Conservation (phyloP, 805 yeast species). For the Candida nitratophila region DNA sequence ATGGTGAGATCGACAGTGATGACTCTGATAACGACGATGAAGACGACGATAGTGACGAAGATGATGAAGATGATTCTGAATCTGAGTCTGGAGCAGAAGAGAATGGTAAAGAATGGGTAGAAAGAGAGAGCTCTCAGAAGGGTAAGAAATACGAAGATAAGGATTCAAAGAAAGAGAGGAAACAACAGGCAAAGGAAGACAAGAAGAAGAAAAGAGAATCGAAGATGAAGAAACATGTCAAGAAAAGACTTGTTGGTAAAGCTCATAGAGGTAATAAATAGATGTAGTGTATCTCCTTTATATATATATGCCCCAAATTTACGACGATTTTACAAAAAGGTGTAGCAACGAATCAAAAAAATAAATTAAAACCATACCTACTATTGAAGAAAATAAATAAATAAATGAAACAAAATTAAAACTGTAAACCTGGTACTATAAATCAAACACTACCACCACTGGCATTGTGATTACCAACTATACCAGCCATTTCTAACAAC, state of each 20-base stretch:
- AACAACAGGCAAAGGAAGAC: conserved; percentile 68
- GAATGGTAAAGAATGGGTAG: conserved; percentile 34
- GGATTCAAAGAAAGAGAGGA: conserved; percentile 68
- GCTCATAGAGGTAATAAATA: conserved; percentile 15
- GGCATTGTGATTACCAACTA: conserved; percentile 36
- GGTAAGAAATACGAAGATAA: conserved; percentile 80
- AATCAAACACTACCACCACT: conserved; percentile 43
- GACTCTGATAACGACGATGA: conserved; percentile 23
- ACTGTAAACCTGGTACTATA: too few species aligned
- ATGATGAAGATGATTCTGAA: conserved; percentile 23
- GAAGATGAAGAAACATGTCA: conserved; percentile 76
- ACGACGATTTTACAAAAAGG: too few species aligned
- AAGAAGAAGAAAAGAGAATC: conserved; percentile 73
- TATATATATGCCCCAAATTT: too few species aligned
- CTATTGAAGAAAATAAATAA: too few species aligned
- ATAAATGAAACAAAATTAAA: too few species aligned
- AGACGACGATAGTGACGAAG: conserved; percentile 19
- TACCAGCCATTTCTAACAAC: conserved; percentile 74
- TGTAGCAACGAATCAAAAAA: too few species aligned
- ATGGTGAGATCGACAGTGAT: too few species aligned
- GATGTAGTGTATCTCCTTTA: too few species aligned
- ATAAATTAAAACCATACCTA: too few species aligned
- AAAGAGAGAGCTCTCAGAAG: conserved; percentile 33
- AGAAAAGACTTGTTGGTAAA: conserved; percentile 67
- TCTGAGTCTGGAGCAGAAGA: conserved; percentile 15